Base-by-base conservation (phyloP, 2,329 filamentous ascomycete species). In the Aspergillus sp. region DNA sequence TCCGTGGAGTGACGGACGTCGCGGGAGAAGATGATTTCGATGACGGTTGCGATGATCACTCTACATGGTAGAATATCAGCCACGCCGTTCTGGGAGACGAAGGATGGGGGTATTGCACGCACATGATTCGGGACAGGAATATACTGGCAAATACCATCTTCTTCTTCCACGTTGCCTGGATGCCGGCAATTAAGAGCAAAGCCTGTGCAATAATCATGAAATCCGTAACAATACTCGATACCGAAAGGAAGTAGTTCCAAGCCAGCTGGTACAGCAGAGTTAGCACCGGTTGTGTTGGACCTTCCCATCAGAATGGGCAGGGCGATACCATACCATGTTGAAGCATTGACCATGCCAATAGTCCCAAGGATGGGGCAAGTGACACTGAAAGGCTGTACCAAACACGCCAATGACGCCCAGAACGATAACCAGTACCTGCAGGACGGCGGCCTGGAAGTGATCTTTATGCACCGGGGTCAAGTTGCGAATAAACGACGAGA, bases 151-250 rank as follows among this genome's bases (percentile, higher is more conserved):
- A 62, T 7, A 52, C 46, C 14, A 55, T 5, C 25, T 59, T 62
- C 25, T 55, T 57, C 40, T 52, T 45, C 23, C 57, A 20, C 1
- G 57, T 51, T 3, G 62, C 55, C 40, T 64, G 62, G 41, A 64
- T 57, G 14, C 56, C 49, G 31, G 42, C 45, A 16, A 62, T 56
- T 6, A 64, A 36, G n/a, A 62, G 40, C 45, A 64, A 46, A 4
- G 58, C 57, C 23, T 64, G 61, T 1, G 49, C n/a, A 25, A 64
- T 42, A 21, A 64, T 62, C 17, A 62, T 16, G 23, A 56, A 40
- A 46, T 64, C 61, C 2, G 61, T 64, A 11, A 52, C 43, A 25
- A 62, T 63, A 34, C 57, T 63, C 5, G 58, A 53, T 16, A 52
- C 29, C 23, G 50, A 41, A 20, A 62, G 14, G 19, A 60, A 64